These are phyloP conservation scores for Mytilinidion resinicola DNA, from an alignment of 495 filamentous ascomycete genomes.

Conservation along the genomic window DNA sequence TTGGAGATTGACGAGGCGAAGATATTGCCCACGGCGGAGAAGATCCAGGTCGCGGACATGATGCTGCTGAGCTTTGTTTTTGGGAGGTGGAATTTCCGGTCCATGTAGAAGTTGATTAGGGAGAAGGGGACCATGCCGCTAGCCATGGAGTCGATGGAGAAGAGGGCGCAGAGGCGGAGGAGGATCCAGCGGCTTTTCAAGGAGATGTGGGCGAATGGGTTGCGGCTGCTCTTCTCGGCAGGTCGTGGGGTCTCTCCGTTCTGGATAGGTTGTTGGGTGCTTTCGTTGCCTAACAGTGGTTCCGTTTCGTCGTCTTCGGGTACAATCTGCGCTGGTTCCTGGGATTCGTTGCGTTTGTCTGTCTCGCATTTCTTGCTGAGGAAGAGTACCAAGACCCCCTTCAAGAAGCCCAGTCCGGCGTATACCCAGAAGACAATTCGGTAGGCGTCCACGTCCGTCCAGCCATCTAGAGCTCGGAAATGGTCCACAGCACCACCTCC, in stretches of 20 bases:
- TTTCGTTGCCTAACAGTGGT: constrained; percentile 33
- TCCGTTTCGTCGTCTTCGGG: constrained; percentile 17
- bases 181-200: constrained; percentile 50
- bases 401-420: constrained; percentile 59
- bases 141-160: constrained; percentile 71
- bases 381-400: constrained; percentile 53
- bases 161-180: constrained; percentile 64
- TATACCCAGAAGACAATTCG: constrained; percentile 65
- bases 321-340: not conserved
- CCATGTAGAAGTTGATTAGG: constrained; percentile 59
- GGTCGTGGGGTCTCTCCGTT: not conserved
- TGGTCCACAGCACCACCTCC: constrained; percentile 60
- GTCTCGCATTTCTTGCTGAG: constrained; percentile 58
- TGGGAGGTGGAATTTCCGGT: constrained; percentile 62
- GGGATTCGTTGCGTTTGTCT: not conserved
- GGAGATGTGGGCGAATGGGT: constrained; percentile 28
- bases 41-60: constrained; percentile 41
- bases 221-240: constrained; percentile 24
- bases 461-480: constrained; percentile 44
- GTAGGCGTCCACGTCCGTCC: constrained; percentile 56
- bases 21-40: constrained; percentile 61
- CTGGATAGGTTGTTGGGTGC: too few species aligned
- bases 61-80: constrained; percentile 48
- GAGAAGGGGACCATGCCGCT: constrained; percentile 64
- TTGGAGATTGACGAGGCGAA: constrained; percentile 69